Evolutionary conservation across 2,329 filamentous ascomycete species (phyloP).

Genomic region (Talaromyces rugulosus): DNA sequence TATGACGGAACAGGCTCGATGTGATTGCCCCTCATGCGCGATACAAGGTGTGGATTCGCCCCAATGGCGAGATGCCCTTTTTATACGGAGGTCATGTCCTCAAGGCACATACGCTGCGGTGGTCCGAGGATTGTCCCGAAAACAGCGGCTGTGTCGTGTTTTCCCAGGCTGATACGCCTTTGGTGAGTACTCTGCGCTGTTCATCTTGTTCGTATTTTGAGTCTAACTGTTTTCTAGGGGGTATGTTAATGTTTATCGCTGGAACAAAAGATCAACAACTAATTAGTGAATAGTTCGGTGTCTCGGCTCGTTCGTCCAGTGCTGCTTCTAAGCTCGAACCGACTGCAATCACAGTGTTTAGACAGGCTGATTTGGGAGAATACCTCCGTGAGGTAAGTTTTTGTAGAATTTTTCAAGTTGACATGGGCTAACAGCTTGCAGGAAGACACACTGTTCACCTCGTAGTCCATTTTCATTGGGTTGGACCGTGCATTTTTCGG

Average conservation of each 20-base stretch:
- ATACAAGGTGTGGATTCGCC: constrained; percentile 96
- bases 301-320: constrained; percentile 80
- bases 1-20: constrained; percentile 50
- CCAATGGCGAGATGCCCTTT: constrained; percentile 93
- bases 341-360: constrained; percentile 82
- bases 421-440: constrained; percentile 16
- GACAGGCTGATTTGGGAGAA: constrained; percentile 91
- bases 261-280: not conserved
- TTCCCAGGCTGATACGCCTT: constrained; percentile 84
- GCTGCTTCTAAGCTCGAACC: constrained; percentile 83
- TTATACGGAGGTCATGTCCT: constrained; percentile 89
- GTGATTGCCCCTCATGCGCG: constrained; percentile 86
- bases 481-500: constrained; percentile 9
- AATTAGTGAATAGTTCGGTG: constrained; percentile 57
- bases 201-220: not conserved
- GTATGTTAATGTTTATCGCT: not conserved
- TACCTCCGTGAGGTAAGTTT: constrained; percentile 70
- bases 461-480: constrained; percentile 26
- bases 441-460: constrained; percentile 62
- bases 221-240: constrained; percentile 49
- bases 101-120: constrained; percentile 75
- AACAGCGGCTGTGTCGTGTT: constrained; percentile 88
- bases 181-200: constrained; percentile 37
- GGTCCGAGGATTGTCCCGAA: constrained; percentile 88
- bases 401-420: not conserved